Conservation (phyloP, 2,329 filamentous ascomycete species). For the Ilyonectria robusta region DNA sequence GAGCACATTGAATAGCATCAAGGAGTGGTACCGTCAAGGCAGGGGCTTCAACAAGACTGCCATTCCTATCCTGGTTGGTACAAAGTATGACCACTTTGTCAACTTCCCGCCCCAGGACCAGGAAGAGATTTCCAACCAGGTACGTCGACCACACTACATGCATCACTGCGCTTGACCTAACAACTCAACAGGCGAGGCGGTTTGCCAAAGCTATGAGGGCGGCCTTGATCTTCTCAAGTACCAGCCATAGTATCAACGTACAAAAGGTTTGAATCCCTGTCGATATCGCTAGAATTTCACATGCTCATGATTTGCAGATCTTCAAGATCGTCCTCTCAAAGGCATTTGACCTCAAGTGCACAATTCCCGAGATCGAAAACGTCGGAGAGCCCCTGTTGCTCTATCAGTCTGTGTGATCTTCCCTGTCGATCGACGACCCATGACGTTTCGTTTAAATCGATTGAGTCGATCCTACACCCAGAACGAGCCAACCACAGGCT, state of each 20-base stretch:
- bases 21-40: slow-evolving; percentile 99
- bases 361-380: slow-evolving; percentile 98
- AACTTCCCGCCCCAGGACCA: slow-evolving; percentile 98
- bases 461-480: slow-evolving; percentile 12
- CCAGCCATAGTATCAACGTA: slow-evolving; percentile 99
- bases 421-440: slow-evolving; percentile 17
- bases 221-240: slow-evolving; percentile 97
- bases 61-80: slow-evolving; percentile 97
- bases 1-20: slow-evolving; percentile 98
- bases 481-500: slow-evolving; percentile 9
- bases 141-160: slow-evolving; percentile 55
- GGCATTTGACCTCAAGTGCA: slow-evolving; percentile 98
- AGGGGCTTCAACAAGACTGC: slow-evolving; percentile 99
- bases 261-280: slow-evolving; percentile 78
- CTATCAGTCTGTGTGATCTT: slow-evolving; percentile 75
- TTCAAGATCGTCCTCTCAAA: slow-evolving; percentile 99
- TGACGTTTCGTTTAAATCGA: slow-evolving; percentile 26
- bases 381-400: slow-evolving; percentile 95
- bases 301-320: slow-evolving; percentile 72
- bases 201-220: slow-evolving; percentile 99
- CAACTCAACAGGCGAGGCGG: slow-evolving; percentile 79
- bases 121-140: slow-evolving; percentile 98
- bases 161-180: slow-evolving; percentile 21
- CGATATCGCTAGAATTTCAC: slow-evolving; percentile 8
- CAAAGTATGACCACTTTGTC: slow-evolving; percentile 99